Percentiles rank a stretch among this genome's conserved stretches.
phyloP scores from a whole-genome alignment of 371 early-diverging fungal species.

The Aphelidium insulamus region DNA sequence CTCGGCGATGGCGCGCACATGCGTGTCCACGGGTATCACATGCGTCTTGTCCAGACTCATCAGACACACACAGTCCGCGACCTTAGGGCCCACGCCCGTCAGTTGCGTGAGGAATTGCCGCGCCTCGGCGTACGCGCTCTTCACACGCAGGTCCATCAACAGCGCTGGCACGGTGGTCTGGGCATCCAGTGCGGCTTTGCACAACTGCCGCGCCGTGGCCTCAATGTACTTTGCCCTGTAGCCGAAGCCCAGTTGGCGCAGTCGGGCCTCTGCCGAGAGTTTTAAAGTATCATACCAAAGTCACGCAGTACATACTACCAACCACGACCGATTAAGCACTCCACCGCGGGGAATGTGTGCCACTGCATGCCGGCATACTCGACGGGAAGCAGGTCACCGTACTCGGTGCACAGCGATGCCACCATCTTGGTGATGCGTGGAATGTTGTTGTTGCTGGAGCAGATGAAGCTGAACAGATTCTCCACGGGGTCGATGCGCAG shows the following conservation, averaged over 20 bases:
- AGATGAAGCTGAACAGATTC: conserved; percentile 80
- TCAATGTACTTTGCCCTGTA: conserved; percentile 82
- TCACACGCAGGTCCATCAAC: conserved; percentile 37
- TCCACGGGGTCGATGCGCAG: conserved; percentile 71
- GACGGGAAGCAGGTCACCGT: conserved; percentile 28
- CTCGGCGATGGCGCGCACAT: conserved; percentile 67
- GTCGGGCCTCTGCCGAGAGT: conserved; percentile 31
- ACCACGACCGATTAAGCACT: background rate
- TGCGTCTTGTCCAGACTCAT: conserved; percentile 56
- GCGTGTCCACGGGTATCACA: conserved; percentile 90
- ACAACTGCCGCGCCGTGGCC: conserved; percentile 32
- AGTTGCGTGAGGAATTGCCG: conserved; percentile 33
- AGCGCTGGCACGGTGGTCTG: conserved; percentile 16
- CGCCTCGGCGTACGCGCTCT: conserved; percentile 25
- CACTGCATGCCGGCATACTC: conserved; percentile 9
- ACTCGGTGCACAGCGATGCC: conserved; percentile 25
- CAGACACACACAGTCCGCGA: conserved; percentile 18
- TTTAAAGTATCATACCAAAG: conserved; percentile 48
- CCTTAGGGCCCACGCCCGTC: conserved; percentile 32
- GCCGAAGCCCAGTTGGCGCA: conserved; percentile 69
- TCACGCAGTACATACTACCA: background rate
- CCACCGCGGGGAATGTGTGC: conserved; percentile 4
- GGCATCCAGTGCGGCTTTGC: too few species aligned
- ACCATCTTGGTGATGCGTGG: conserved; percentile 79
- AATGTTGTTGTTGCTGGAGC: conserved; percentile 91